These are phyloP conservation scores for Noccaea caerulescens DNA, from an alignment of 345 rosid species.

Conservation along the genomic window DNA sequence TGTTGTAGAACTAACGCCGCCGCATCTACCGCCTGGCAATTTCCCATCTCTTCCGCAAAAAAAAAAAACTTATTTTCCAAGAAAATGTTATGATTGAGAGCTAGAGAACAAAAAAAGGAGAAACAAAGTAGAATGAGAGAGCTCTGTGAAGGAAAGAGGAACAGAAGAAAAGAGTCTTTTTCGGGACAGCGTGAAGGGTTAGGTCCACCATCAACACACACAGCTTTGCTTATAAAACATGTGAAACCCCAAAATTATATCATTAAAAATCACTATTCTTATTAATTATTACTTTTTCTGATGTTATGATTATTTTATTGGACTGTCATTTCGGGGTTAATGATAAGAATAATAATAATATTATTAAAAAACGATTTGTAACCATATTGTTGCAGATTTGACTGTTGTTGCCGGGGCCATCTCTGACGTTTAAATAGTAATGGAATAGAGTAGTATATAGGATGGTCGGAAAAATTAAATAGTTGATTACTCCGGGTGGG, in stretches of 20 bases:
- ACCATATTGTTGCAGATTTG: constrained; percentile 30
- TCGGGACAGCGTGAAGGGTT: constrained; percentile 63
- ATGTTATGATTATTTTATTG: constrained; percentile 26
- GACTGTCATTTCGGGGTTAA: constrained; percentile 38
- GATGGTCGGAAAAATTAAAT: constrained; percentile 41
- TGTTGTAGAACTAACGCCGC: constrained; percentile 94
- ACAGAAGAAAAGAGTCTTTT: constrained; percentile 54
- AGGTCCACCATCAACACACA: constrained; percentile 38
- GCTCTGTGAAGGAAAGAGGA: constrained; percentile 34
- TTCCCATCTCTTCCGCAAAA: constrained; percentile 63
- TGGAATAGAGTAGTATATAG: constrained; percentile 15
- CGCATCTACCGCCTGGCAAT: constrained; percentile 95
- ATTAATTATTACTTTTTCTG: constrained; percentile 1
- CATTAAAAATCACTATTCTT: constrained; percentile 14
- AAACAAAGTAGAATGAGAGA: constrained; percentile 26
- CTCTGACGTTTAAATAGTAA: constrained; percentile 36
- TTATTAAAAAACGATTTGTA: constrained; percentile 13
- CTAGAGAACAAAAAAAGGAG: constrained; percentile 8
- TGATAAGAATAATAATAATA: constrained; percentile 13
- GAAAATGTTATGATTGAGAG: background rate
- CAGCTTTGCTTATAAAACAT: constrained; percentile 44
- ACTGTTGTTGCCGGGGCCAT: constrained; percentile 36
- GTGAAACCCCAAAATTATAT: constrained; percentile 26
- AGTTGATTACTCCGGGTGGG: constrained; percentile 30
- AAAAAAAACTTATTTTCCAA: background rate